A percentile compares a stretch with the other conserved stretches of the same genome.
These are phyloP conservation scores for Prunus kanzakura DNA, from an alignment of 306 rosid genomes.

Conservation along the genomic window DNA sequence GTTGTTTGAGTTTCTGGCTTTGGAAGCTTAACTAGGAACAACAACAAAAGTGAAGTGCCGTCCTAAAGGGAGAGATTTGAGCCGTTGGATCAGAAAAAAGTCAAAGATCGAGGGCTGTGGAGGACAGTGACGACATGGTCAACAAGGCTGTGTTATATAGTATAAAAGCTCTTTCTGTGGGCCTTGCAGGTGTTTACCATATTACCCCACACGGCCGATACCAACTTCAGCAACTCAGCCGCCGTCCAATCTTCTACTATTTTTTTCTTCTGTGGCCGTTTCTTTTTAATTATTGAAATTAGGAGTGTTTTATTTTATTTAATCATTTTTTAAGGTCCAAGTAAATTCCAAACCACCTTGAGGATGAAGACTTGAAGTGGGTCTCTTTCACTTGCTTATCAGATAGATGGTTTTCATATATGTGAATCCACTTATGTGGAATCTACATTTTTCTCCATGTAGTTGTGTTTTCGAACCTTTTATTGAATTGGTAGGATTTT, in stretches of 20 bases:
- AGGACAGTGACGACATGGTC: slow-evolving; percentile 34
- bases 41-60: slow-evolving; percentile 43
- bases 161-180: background rate
- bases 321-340: background rate
- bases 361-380: background rate
- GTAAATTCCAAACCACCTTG: background rate
- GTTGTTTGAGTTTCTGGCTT: background rate
- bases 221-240: slow-evolving; percentile 13
- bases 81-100: slow-evolving; percentile 33
- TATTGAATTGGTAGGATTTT: too few species aligned
- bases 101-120: slow-evolving; percentile 36
- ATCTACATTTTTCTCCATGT: background rate
- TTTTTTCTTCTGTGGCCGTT: background rate
- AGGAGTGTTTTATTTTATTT: background rate
- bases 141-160: slow-evolving; percentile 18
- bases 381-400: background rate
- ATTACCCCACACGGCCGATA: slow-evolving; percentile 11
- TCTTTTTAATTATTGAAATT: background rate
- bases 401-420: background rate
- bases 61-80: slow-evolving; percentile 29
- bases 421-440: background rate
- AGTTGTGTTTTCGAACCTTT: too few species aligned
- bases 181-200: background rate
- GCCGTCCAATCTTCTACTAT: background rate
- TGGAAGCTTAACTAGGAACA: slow-evolving; percentile 10